Base-by-base conservation (phyloP, 164 flowering plant species). In the Vitis riparia region DNA sequence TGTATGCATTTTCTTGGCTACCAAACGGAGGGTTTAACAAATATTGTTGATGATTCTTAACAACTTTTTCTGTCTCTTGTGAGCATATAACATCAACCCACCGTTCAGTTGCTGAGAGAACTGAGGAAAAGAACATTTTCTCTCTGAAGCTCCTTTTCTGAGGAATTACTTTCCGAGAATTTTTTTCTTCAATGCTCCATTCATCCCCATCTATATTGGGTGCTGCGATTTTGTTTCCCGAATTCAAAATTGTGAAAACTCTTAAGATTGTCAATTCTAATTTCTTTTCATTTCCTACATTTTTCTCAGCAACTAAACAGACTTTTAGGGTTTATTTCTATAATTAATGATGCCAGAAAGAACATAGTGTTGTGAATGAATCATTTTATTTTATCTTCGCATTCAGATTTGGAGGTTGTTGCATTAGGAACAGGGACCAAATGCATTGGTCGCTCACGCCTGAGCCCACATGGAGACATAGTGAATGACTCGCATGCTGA, bases 401-500 rank as follows among this genome's bases (percentile, higher is more conserved):
- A 37, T 67, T 27, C 73, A 91, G 98, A 85, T 19, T 75, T 90
- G 77, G 79, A 89, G 71, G 99, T 93, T 52, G 91, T 91, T 49
- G 82, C 99, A 2, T 55, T 93, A 71, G 99, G 97, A 29, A 94
- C 99, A 0, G 98, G 99, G 47, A 94, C 97, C 11, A 94, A 94
- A 70, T 94, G 98, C 71, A 77, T 90, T 53, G 94, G 96, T n/a
- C 70, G 85, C 3, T 93, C 94, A 44, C 82, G 72, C 15, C 68
- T 85, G 75, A 89, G 94, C 74, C 71, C 82, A 3, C 66, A 63
- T 1, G 99, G 98, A 0, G 98, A 95, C 63, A 79, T 90, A n/a
- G 90, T 95, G 4, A 91, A 91, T 69, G 99, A 93, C 58, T 91
- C 98, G 3, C 99, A 95, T 71, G 99, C 99, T 51, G 99, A 95